phyloP scores from a whole-genome alignment of 2,329 filamentous ascomycete genomes.

The Aspergillus novoparasiticus region DNA sequence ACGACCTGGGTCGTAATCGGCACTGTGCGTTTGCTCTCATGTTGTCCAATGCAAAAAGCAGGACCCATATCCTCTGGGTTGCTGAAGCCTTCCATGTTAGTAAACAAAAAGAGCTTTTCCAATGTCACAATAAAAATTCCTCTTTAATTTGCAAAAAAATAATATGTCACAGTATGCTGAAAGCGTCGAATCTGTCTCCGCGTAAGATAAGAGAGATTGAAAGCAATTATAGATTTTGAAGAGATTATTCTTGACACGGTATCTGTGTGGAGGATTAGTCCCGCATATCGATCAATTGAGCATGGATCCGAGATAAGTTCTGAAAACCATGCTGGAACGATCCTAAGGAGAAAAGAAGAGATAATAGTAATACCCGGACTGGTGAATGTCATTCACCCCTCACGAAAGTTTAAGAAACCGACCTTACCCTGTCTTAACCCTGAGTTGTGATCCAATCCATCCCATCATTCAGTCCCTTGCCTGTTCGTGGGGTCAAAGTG shows the following conservation, averaged over 20 bases:
- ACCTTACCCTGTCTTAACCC: conserved; percentile 1
- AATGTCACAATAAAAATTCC: not conserved
- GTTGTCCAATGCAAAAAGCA: conserved; percentile 63
- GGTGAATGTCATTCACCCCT: not conserved
- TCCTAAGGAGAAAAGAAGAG: not conserved
- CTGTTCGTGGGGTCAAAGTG: not conserved
- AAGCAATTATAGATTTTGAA: not conserved
- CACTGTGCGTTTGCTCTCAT: conserved; percentile 57
- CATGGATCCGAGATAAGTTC: conserved; percentile 5
- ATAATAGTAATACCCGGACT: not conserved
- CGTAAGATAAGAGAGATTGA: not conserved
- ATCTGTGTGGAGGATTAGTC: conserved; percentile 17
- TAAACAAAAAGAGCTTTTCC: conserved; percentile 2
- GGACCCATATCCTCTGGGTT: conserved; percentile 42
- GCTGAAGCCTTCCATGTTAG: conserved; percentile 36
- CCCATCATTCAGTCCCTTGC: conserved; percentile 8
- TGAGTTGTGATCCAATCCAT: not conserved
- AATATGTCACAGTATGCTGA: not conserved
- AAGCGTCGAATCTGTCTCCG: not conserved
- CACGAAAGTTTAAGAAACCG: not conserved
- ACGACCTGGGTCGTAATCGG: conserved; percentile 55
- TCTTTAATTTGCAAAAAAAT: not conserved
- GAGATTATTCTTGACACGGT: conserved; percentile 10
- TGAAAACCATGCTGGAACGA: not conserved
- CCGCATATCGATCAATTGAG: conserved; percentile 13